Base-by-base conservation (phyloP, 2,329 filamentous ascomycete species). In the Sporothrix euskadiensis region DNA sequence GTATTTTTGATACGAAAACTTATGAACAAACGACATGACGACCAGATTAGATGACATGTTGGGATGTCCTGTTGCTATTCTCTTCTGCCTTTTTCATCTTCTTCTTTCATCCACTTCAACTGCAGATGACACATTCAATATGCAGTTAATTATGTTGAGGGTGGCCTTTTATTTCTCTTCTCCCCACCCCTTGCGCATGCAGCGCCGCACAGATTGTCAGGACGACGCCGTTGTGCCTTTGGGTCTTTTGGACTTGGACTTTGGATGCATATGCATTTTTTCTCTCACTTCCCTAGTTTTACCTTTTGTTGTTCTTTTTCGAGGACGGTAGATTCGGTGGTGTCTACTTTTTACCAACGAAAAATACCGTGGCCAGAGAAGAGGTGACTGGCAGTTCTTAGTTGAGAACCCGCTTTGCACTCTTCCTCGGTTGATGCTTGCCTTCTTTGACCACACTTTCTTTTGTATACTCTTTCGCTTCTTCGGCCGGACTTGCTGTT, bases 1-100 rank as follows among this genome's bases (percentile, higher is more conserved):
- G 41, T 73, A 68, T 10, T 10, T 73, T 44, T 68, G 65, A 59
- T 61, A 76, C 72, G 75, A 75, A 72, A 69, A 70, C 59, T 75
- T 70, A 74, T 69, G 74, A 75, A 71, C 73, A 72, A 75, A 76
- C 71, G 73, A 76, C 56, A 75, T 73, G 71, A 75, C 74, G 73
- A 74, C 68, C 70, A 69, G 41, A 72, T 69, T 74, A 73, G 72
- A 73, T 72, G 71, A 76, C 47, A 73, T 74, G 72, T 69, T 76
- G 72, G 71, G 26, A 73, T 73, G 74, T 32, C 6, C 5, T 4
- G 35, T 68, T 44, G 35, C 22, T 66, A 26, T 69, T 71, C 47
- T 52, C 26, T 66, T 69, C 39, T 71, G 73, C 41, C 35, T 70
- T 72, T 69, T 74, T 49, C 35, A 47, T 71, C 63, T 72, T 75